phyloP scores from a whole-genome alignment of 768 basidiomycete species.

The Termitomyces sp. region DNA sequence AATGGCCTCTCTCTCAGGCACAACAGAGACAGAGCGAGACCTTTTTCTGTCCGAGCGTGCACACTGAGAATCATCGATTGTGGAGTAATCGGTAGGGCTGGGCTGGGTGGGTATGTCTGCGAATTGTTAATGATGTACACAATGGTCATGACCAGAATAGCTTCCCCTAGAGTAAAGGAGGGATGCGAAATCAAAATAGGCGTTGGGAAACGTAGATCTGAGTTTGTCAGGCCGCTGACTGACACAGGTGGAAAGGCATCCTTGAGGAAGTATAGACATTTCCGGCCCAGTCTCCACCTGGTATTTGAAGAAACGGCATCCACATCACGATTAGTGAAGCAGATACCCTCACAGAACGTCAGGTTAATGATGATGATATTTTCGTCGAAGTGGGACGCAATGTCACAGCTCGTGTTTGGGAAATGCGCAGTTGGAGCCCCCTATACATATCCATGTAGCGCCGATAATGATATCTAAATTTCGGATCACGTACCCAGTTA shows the following conservation, averaged over 20 bases:
- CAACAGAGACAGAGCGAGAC: neutral
- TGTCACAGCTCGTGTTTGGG: slow-evolving; percentile 54
- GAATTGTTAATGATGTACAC: neutral
- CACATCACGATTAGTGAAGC: neutral
- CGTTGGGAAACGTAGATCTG: slow-evolving; percentile 41
- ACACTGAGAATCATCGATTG: no score
- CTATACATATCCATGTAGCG: slow-evolving; percentile 20
- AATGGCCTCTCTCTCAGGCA: neutral
- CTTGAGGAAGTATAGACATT: slow-evolving; percentile 21
- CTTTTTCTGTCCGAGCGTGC: neutral
- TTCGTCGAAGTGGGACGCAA: slow-evolving; percentile 45
- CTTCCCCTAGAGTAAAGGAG: slow-evolving; percentile 30
- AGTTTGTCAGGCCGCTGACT: slow-evolving; percentile 31
- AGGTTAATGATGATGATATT: slow-evolving; percentile 65
- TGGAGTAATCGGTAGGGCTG: neutral
- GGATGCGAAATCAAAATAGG: slow-evolving; percentile 64
- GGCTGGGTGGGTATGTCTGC: neutral
- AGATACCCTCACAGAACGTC: slow-evolving; percentile 28
- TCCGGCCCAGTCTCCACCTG: slow-evolving; percentile 58
- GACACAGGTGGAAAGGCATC: slow-evolving; percentile 52
- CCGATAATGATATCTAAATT: neutral
- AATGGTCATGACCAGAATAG: neutral
- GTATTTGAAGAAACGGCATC: neutral
- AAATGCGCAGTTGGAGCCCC: slow-evolving; percentile 53
- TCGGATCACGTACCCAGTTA: slow-evolving; percentile 42